Percentiles rank a stretch among this genome's conserved stretches.
phyloP scores from a whole-genome alignment of 2,329 filamentous ascomycete genomes.

The Arthroderma uncinatum region DNA sequence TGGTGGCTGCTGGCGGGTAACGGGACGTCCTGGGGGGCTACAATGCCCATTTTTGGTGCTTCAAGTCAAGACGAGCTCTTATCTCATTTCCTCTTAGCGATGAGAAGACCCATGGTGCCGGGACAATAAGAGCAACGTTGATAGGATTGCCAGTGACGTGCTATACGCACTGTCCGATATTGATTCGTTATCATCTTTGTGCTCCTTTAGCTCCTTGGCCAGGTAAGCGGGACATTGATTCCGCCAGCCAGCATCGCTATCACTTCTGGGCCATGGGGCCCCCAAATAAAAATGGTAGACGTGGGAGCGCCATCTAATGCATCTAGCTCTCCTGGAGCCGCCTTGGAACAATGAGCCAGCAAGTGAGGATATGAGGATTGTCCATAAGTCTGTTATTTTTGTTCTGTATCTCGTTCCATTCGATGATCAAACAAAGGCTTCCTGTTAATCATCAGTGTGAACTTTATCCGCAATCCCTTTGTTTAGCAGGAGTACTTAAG shows the following conservation, averaged over 20 bases:
- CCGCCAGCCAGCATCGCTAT: not conserved
- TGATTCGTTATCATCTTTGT: conserved; percentile 1
- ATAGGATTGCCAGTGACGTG: not conserved
- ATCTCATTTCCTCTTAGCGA: not conserved
- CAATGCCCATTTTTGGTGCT: conserved; percentile 2
- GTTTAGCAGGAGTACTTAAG: conserved; percentile 6
- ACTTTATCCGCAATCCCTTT: conserved; percentile 3
- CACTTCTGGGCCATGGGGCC: not conserved
- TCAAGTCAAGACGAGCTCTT: not conserved
- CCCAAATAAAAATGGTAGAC: not conserved
- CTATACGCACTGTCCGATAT: not conserved
- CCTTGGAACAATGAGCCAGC: not conserved
- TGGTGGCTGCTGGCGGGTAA: not conserved
- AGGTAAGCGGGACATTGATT: not conserved
- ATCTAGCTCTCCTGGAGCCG: too few species aligned
- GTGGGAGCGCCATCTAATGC: not conserved
- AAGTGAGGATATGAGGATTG: not conserved
- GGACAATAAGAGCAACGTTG: not conserved
- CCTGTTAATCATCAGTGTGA: not conserved
- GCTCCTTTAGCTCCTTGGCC: not conserved
- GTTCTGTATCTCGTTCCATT: not conserved
- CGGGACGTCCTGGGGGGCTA: conserved; percentile 7
- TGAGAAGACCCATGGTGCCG: not conserved
- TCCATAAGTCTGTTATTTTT: too few species aligned
- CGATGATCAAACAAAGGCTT: not conserved